Base-by-base conservation (phyloP, 1,284 basidiomycete species). In the Calocybe gambosa region DNA sequence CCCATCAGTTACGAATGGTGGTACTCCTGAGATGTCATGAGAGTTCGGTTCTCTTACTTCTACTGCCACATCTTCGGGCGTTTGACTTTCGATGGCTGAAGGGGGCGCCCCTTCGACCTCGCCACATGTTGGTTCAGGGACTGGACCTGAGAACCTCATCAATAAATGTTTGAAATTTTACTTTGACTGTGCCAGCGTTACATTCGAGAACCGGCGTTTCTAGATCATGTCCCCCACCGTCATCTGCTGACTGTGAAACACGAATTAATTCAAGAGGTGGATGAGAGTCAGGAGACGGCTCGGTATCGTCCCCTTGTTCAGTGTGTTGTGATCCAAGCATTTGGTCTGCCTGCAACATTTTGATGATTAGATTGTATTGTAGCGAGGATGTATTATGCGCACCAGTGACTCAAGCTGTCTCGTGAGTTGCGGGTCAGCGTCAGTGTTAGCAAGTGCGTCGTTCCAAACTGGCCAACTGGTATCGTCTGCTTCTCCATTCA, bases 1-100 rank as follows among this genome's bases (percentile, higher is more conserved):
- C 37, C 73, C 68, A 54, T 73, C 74, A n/a, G 75, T 70, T 33
- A 80, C 67, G 59, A 85, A 84, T 3, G 79, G 78, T 15, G 80
- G 80, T 25, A 79, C 58, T 40, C 36, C 41, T 4, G 26, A 13
- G n/a, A 28, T 42, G n/a, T 23, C 31, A 19, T 47, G 28, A 5
- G 28, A 29, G 2, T 43, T 39, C 12, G 12, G 23, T 35, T 42
- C 34, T 6, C 6, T 29, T 38, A 10, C 15, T 7, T 25, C 34
- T 9, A 26, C 42, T 20, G 9, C 26, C 15, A 29, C 35, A 13
- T 33, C 25, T 16, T 47, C 36, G 2, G 21, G 21, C 7, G 21
- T 23, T 31, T 20, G 43, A 45, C 9, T 44, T 45, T 28, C 47
- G 29, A 8, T 12, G 5, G 29, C 6, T 16, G n/a, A 6, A 8